Conservation (phyloP, 139 green algal genomes). For the Haematococcus lacustris region DNA sequence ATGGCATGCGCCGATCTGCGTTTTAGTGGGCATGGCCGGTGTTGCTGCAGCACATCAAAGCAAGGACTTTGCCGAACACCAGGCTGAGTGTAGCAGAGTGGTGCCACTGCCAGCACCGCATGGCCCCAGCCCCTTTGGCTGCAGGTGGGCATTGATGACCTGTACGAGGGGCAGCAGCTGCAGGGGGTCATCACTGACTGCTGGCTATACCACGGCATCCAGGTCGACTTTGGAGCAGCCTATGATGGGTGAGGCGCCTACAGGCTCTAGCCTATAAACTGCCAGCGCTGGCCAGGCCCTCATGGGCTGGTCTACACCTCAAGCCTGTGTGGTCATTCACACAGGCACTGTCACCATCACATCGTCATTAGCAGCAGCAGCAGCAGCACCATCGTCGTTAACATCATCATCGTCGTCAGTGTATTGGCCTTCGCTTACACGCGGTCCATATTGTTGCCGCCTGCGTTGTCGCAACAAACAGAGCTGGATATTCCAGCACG, state of each 20-base stretch:
- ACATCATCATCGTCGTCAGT: neutral
- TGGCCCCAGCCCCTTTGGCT: too few species aligned
- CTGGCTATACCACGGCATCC: slow-evolving; percentile 42
- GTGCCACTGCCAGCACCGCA: neutral
- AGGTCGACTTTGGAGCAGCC: slow-evolving; percentile 33
- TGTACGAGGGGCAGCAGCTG: slow-evolving; percentile 20
- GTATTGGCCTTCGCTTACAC: too few species aligned
- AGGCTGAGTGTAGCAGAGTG: too few species aligned
- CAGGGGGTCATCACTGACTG: slow-evolving; percentile 25
- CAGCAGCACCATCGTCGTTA: neutral
- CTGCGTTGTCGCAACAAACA: too few species aligned
- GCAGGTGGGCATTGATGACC: slow-evolving; percentile 7
- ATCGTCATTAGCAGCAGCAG: neutral
- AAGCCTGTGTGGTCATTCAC: neutral
- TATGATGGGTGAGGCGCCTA: slow-evolving; percentile 29
- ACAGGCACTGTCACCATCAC: neutral
- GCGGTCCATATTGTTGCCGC: too few species aligned
- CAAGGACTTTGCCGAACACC: too few species aligned
- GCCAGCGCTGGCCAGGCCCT: neutral
- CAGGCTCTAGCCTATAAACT: neutral
- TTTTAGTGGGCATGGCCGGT: too few species aligned
- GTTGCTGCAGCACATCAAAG: too few species aligned
- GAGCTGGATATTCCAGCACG: too few species aligned
- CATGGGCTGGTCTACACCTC: neutral
- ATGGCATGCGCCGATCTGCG: too few species aligned